Evolutionary conservation across 2,329 filamentous ascomycete species (phyloP).

Genomic region (Scedosporium boydii): DNA sequence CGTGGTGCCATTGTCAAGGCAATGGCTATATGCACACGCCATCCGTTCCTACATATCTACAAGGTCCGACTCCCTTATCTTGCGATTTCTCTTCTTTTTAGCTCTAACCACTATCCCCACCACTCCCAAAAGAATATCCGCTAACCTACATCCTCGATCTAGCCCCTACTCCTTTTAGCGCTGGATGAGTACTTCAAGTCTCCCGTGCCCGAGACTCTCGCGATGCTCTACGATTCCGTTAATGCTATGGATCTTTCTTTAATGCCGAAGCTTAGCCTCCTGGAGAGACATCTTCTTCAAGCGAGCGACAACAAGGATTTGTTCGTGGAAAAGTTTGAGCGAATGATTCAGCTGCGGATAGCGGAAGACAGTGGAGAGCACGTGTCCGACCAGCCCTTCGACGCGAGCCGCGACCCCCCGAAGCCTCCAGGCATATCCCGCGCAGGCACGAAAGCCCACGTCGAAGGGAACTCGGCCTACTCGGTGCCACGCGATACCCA

Average conservation of each 20-base stretch:
- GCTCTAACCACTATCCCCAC: background rate
- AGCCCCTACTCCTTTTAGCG: constrained; percentile 82
- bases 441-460: constrained; percentile 52
- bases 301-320: constrained; percentile 90
- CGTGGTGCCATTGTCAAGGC: constrained; percentile 93
- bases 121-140: constrained; percentile 3
- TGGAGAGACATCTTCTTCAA: constrained; percentile 81
- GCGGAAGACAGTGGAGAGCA: constrained; percentile 48
- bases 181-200: constrained; percentile 96
- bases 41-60: constrained; percentile 97
- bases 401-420: constrained; percentile 37
- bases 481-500: constrained; percentile 86
- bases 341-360: constrained; percentile 79
- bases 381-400: constrained; percentile 31
- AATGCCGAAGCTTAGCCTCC: constrained; percentile 73
- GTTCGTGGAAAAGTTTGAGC: constrained; percentile 95
- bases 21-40: constrained; percentile 97
- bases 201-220: constrained; percentile 77
- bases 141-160: background rate
- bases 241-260: constrained; percentile 95
- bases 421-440: constrained; percentile 42
- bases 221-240: constrained; percentile 81
- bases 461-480: constrained; percentile 57
- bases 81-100: background rate
- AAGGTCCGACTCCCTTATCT: constrained; percentile 49